Evolutionary conservation across 2,329 filamentous ascomycete species (phyloP).

Genomic region (Chrysosphaeria jannelii): DNA sequence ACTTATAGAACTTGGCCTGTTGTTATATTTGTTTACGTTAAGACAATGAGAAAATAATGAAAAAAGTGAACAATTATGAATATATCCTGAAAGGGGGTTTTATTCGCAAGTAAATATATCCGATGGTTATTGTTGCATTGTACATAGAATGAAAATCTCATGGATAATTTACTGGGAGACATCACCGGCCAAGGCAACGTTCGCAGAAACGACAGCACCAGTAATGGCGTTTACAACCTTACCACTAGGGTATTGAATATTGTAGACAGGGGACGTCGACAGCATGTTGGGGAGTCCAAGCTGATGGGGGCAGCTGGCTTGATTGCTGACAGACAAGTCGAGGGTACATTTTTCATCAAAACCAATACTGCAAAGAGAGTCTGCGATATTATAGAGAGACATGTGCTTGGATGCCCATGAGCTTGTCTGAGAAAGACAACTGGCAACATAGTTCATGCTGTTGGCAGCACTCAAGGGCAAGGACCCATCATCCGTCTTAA

Average conservation of each 20-base stretch:
- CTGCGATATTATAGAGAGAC: slow-evolving; percentile 19
- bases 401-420: slow-evolving; percentile 19
- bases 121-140: too few species aligned
- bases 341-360: slow-evolving; percentile 16
- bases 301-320: slow-evolving; percentile 13
- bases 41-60: too few species aligned
- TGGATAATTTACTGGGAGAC: too few species aligned
- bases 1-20: too few species aligned
- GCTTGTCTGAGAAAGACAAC: slow-evolving; percentile 12
- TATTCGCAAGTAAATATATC: too few species aligned
- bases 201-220: slow-evolving; percentile 4
- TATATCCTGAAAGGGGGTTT: too few species aligned
- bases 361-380: slow-evolving; percentile 16
- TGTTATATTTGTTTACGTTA: too few species aligned
- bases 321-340: slow-evolving; percentile 14
- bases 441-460: slow-evolving; percentile 20
- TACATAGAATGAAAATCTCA: too few species aligned
- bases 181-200: too few species aligned
- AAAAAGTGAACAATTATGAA: too few species aligned
- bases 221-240: slow-evolving; percentile 11
- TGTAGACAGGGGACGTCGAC: slow-evolving; percentile 13
- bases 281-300: slow-evolving; percentile 11
- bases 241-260: slow-evolving; percentile 16
- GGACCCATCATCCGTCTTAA: slow-evolving; percentile 11
- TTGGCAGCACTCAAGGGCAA: slow-evolving; percentile 14